Evolutionary conservation across 768 basidiomycete species (phyloP).

Genomic region (Obba rivulosa): DNA sequence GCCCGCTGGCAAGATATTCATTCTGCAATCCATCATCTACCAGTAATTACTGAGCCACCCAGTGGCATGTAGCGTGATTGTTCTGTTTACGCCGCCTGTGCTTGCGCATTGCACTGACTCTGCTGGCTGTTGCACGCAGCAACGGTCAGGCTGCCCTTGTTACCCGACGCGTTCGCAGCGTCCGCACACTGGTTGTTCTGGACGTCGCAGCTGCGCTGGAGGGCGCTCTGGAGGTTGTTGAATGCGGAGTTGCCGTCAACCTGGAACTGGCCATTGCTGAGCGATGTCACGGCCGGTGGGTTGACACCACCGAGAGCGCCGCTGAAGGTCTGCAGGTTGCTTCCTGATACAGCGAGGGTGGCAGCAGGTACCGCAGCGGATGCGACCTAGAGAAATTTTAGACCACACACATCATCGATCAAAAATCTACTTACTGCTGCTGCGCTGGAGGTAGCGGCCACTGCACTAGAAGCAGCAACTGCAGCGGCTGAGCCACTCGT

Average conservation of each 20-base stretch:
- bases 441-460: slow-evolving; percentile 8
- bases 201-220: slow-evolving; percentile 48
- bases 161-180: slow-evolving; percentile 47
- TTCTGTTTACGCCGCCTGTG: too few species aligned
- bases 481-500: slow-evolving; percentile 8
- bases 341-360: slow-evolving; percentile 16
- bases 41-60: too few species aligned
- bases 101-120: slow-evolving; percentile 31
- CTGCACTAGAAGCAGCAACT: slow-evolving; percentile 13
- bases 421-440: not conserved
- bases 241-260: slow-evolving; percentile 43
- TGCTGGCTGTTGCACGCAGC: slow-evolving; percentile 42
- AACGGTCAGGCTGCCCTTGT: slow-evolving; percentile 43
- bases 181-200: slow-evolving; percentile 58
- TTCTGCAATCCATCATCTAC: too few species aligned
- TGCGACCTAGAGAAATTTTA: not conserved
- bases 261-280: slow-evolving; percentile 41
- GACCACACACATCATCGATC: not conserved
- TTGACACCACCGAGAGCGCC: slow-evolving; percentile 38
- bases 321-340: slow-evolving; percentile 47
- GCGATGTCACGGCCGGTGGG: slow-evolving; percentile 39
- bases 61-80: too few species aligned
- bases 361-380: slow-evolving; percentile 7
- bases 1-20: too few species aligned
- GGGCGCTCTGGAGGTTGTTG: slow-evolving; percentile 39